Percentiles rank a stretch among this genome's conserved stretches.
Conservation (phyloP, 148 eudicot genomes). For the Rhododendron mucronatum region DNA sequence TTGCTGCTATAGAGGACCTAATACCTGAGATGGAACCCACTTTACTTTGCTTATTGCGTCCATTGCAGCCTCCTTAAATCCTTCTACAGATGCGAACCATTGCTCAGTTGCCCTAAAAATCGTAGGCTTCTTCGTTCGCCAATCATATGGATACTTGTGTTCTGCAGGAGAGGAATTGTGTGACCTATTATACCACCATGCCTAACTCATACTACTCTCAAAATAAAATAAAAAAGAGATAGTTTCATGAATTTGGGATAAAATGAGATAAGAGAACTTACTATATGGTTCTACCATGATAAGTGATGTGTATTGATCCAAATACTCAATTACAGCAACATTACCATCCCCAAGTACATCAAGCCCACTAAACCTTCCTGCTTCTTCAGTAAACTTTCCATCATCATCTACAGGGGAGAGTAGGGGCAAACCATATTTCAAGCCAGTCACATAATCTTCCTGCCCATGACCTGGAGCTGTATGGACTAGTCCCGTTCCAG, state of each 20-base stretch:
- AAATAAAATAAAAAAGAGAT: background rate
- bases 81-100: conserved; percentile 99
- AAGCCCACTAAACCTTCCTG: conserved; percentile 80
- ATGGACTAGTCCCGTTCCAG: conserved; percentile 98
- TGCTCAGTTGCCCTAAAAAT: conserved; percentile 98
- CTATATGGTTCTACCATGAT: conserved; percentile 88
- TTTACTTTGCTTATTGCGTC: conserved; percentile 70
- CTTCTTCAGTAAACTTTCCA: conserved; percentile 89
- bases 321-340: conserved; percentile 65
- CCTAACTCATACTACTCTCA: background rate
- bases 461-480: conserved; percentile 99
- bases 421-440: conserved; percentile 79
- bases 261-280: conserved; percentile 31
- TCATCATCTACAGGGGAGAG: conserved; percentile 94
- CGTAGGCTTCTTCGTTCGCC: conserved; percentile 98
- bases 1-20: background rate
- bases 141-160: conserved; percentile 99
- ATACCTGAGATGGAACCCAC: conserved; percentile 91
- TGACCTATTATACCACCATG: background rate
- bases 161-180: conserved; percentile 31
- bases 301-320: conserved; percentile 67
- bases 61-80: conserved; percentile 80
- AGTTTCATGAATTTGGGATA: background rate
- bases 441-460: conserved; percentile 91
- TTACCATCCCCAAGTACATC: conserved; percentile 91